Base-by-base conservation (phyloP, 169 alveolate species). In the Plasmodium gallinaceum region DNA sequence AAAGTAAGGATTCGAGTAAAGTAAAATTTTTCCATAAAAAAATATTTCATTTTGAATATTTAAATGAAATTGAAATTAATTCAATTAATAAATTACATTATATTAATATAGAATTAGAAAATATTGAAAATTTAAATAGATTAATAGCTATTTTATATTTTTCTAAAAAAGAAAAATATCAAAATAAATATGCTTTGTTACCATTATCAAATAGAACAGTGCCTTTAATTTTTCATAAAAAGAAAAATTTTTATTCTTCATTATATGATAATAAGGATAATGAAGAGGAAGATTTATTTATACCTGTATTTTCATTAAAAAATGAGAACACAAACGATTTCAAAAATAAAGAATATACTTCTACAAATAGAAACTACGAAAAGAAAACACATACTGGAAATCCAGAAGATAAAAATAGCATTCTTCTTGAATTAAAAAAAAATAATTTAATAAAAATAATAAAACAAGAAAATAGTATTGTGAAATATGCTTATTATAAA, bases 21-120 rank as follows among this genome's bases (percentile, higher is more conserved):
- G 66, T 76, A 54, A 76, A 64, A 54, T 48, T 64, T 76, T 76
- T 76, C 39, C 51, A 26, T n/a, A 60, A 74, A 16, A 74, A 43
- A 16, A 46, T 9, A 7, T 58, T 9, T 37, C 66, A 58, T 58
- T 74, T 39, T 74, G 24, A 57, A 0, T 58, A 46, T 26, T 6
- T 74, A 22, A 74, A 58, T 18, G 42, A 42, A 42, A 42, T 10
- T 1, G 45, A 37, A 68, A 12, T 14, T 12, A 54, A 54, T 0
- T 32, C n/a, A 75, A 37, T 5, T 48, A 52, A 62, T n/a, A 37
- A 24, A 14, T 39, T 48, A 2, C 5, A 42, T 8, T 24, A 12
- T 54, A 64, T 76, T 42, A 14, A 43, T 22, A 20, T 76, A 16
- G 75, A 76, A 16, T 7, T 76, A 0, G 69, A 64, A 20, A 22